Base-by-base conservation (phyloP, 2,329 filamentous ascomycete genomes). In the Aspergillus cejpii region DNA sequence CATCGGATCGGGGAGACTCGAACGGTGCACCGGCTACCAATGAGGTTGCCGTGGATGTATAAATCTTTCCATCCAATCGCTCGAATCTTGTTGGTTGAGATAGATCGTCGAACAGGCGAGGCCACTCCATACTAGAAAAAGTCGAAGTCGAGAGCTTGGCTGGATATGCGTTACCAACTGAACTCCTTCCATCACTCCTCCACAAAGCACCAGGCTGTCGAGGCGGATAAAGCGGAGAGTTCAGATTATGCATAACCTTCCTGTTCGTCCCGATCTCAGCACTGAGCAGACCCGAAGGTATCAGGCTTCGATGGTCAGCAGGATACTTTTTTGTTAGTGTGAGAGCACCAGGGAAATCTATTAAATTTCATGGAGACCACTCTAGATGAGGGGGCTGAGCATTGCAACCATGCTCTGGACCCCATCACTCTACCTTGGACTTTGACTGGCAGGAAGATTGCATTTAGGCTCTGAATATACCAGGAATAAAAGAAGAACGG, bases 21-120 rank as follows among this genome's bases (percentile, higher is more conserved):
- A 37, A 37, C 7, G 33, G 44, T 19, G 33, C 39, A 5, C 20
- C 46, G 20, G 37, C 39, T 5, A 21, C 49, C n/a, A 21, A 39
- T 38, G 45, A 46, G 26, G 24, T 37, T 17, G n/a, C 40, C 15
- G 39, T 41, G 24, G 47, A 17, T 15, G 48, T 47, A 11, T 55
- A 41, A 15, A 36, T 14, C 4, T n/a, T 36, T 36, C 6, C 5
- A 34, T 34, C 14, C 8, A 34, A 8, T 19, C 31, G 17, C 31
- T 34, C 31, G 11, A 5, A 34, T 20, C 17, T 34, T 34, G 17
- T 19, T 20, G 31, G 7, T 20, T 5, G 31, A 19, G 15, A 20
- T 17, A 34, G 17, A 6, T 19, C 31, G 15, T 34, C 8, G 3
- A 15, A 34, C 31, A 34, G 15, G 31, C 17, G 15, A 20, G 17